phyloP scores from a whole-genome alignment of 2,329 filamentous ascomycete genomes.

The Penicillium sp. region DNA sequence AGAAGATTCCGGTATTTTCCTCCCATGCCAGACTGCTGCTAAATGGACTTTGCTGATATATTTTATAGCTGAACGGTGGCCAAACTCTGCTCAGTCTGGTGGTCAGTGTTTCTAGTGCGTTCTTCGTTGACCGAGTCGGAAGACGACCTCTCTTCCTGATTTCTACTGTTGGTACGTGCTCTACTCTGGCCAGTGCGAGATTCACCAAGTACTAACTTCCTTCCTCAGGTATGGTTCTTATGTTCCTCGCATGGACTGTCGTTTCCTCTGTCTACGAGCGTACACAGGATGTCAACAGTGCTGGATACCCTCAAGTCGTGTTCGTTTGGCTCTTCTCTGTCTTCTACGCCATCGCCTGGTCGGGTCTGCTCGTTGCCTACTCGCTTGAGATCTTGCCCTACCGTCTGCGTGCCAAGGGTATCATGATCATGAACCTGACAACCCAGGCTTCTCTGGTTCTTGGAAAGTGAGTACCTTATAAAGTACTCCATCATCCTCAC shows the following conservation, averaged over 20 bases:
- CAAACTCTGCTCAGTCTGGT: conserved; percentile 59
- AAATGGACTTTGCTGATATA: conserved; percentile 16
- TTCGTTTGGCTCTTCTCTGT: conserved; percentile 29
- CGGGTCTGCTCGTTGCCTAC: conserved; percentile 28
- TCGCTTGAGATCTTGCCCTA: conserved; percentile 35
- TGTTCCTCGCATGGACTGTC: conserved; percentile 53
- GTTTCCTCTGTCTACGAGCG: conserved; percentile 48
- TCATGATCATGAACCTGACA: conserved; percentile 42
- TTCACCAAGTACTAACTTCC: not conserved
- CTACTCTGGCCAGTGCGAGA: accelerated
- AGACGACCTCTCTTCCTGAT: conserved; percentile 55
- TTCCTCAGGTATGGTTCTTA: conserved; percentile 33
- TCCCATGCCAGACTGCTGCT: not conserved
- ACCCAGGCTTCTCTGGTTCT: conserved; percentile 60
- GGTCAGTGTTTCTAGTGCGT: conserved; percentile 54
- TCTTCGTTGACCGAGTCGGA: conserved; percentile 54
- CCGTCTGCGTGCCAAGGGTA: conserved; percentile 37
- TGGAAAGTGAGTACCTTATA: conserved; percentile 49
- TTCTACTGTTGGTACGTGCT: conserved; percentile 32
- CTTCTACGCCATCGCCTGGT: conserved; percentile 33
- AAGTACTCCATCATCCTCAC: too few relatives aligned
- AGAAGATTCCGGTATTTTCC: conserved; percentile 51
- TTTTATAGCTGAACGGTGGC: conserved; percentile 49
- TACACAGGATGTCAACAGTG: conserved; percentile 15
- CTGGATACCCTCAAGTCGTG: conserved; percentile 20